Evolutionary conservation across 148 eudicot genomes (phyloP).

Genomic region (Diospyros kaki): DNA sequence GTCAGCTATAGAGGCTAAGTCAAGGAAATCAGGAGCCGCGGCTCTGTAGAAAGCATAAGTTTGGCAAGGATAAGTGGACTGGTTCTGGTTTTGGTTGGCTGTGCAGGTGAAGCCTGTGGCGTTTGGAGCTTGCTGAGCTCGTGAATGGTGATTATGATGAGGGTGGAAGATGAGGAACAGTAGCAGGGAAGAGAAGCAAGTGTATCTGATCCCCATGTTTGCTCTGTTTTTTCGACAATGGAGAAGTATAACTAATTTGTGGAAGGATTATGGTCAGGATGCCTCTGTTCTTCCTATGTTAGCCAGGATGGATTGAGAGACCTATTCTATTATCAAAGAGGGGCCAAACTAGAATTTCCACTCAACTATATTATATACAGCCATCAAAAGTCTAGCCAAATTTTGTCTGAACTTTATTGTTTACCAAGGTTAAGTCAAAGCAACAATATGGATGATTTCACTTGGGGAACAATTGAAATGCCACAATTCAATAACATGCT

Average conservation of each 20-base stretch:
- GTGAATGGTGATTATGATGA: background rate
- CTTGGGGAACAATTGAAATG: background rate
- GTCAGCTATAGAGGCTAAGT: conserved; percentile 64
- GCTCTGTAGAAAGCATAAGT: conserved; percentile 66
- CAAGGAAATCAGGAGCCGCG: conserved; percentile 32
- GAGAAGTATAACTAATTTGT: background rate
- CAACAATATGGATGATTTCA: background rate
- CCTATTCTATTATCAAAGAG: no score
- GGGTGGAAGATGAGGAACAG: conserved; percentile 19
- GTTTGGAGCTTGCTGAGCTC: conserved; percentile 40
- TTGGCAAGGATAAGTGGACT: conserved; percentile 51
- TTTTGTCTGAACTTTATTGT: no score
- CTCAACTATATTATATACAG: background rate
- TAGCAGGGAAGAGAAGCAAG: background rate
- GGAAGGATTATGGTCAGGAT: background rate
- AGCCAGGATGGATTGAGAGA: background rate
- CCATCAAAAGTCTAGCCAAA: no score
- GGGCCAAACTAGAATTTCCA: background rate
- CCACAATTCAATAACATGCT: background rate
- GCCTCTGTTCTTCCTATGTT: background rate
- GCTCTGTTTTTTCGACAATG: background rate
- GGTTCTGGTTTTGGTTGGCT: conserved; percentile 11
- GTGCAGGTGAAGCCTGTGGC: conserved; percentile 64
- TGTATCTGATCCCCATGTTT: conserved; percentile 23
- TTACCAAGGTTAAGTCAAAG: background rate